These are phyloP conservation scores for Butyriboletus loyo DNA, from an alignment of 768 basidiomycete species.

Conservation along the genomic window DNA sequence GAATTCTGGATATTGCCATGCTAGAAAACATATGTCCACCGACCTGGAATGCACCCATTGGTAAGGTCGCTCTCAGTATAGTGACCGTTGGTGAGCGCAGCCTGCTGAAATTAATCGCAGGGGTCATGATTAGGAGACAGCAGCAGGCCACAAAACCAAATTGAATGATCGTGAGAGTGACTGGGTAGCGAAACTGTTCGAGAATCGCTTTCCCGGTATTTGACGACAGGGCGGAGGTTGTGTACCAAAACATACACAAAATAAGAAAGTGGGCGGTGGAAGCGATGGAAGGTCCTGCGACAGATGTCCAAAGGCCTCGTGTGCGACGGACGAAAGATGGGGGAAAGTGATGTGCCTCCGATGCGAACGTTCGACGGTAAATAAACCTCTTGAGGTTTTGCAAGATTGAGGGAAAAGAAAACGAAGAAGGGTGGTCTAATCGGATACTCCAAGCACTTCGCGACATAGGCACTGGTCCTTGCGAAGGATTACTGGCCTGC, in stretches of 20 bases:
- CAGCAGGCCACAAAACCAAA: slow-evolving; percentile 92
- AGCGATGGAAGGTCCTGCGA: slow-evolving; percentile 13
- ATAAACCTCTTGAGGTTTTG: slow-evolving; percentile 18
- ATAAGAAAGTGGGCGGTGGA: slow-evolving; percentile 60
- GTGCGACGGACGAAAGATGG: slow-evolving; percentile 28
- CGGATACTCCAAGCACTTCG: slow-evolving; percentile 7
- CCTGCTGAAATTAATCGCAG: slow-evolving; percentile 60
- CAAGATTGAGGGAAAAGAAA: slow-evolving; percentile 9
- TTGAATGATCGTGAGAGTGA: slow-evolving; percentile 96
- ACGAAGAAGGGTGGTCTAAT: slow-evolving; percentile 2
- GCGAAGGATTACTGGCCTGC: slow-evolving; percentile 22
- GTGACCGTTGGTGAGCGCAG: slow-evolving; percentile 68
- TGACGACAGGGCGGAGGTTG: slow-evolving; percentile 87
- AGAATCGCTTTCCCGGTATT: slow-evolving; percentile 97
- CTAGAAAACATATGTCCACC: slow-evolving; percentile 97
- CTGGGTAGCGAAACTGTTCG: slow-evolving; percentile 87
- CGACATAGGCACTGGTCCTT: slow-evolving; percentile 7
- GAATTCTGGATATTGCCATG: slow-evolving; percentile 94
- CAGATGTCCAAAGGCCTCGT: slow-evolving; percentile 15
- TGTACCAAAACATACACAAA: slow-evolving; percentile 91
- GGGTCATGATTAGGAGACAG: slow-evolving; percentile 83
- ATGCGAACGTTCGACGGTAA: slow-evolving; percentile 12
- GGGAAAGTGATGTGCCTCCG: slow-evolving; percentile 15
- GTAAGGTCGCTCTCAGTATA: slow-evolving; percentile 77
- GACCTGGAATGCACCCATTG: slow-evolving; percentile 98